Conservation (phyloP, 805 yeast genomes). For the Grigorovia yakushimaensis region DNA sequence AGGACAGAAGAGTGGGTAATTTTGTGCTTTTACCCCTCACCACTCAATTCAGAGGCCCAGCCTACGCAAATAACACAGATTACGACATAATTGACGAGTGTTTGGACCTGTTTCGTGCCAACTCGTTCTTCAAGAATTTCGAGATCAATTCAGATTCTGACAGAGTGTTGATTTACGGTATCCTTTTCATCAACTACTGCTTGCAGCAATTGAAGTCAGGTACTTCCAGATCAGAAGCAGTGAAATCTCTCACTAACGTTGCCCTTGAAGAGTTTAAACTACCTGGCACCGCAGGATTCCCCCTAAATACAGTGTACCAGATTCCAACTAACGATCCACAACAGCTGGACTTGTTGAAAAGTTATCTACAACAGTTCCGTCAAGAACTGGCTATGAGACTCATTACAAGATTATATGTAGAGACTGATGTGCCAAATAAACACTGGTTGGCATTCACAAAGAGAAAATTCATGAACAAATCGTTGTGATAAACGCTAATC, state of each 20-base stretch:
- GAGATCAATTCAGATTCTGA: constrained; percentile 96
- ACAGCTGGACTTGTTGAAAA: constrained; percentile 71
- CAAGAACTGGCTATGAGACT: constrained; percentile 84
- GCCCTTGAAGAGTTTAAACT: constrained; percentile 80
- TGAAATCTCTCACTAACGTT: constrained; percentile 63
- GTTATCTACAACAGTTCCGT: constrained; percentile 84
- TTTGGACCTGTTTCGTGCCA: constrained; percentile 86
- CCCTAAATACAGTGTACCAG: constrained; percentile 66
- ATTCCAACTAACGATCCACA: constrained; percentile 61
- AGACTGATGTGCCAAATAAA: constrained; percentile 64
- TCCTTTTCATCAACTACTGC: constrained; percentile 79
- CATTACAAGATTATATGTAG: constrained; percentile 60
- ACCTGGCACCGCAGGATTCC: constrained; percentile 95
- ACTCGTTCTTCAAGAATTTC: constrained; percentile 91
- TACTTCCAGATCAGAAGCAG: constrained; percentile 49
- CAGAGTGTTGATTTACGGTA: constrained; percentile 87
- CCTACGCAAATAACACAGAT: constrained; percentile 63
- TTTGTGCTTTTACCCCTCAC: constrained; percentile 76
- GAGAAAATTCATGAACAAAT: constrained; percentile 90
- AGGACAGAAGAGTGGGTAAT: constrained; percentile 63
- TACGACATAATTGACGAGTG: constrained; percentile 91
- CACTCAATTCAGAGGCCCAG: constrained; percentile 83
- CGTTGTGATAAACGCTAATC: constrained; percentile 13
- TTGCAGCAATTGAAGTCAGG: constrained; percentile 47
- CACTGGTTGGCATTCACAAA: constrained; percentile 94